Conservation (phyloP, 176 grass and related monocot species). For the Alloteropsis semialata region DNA sequence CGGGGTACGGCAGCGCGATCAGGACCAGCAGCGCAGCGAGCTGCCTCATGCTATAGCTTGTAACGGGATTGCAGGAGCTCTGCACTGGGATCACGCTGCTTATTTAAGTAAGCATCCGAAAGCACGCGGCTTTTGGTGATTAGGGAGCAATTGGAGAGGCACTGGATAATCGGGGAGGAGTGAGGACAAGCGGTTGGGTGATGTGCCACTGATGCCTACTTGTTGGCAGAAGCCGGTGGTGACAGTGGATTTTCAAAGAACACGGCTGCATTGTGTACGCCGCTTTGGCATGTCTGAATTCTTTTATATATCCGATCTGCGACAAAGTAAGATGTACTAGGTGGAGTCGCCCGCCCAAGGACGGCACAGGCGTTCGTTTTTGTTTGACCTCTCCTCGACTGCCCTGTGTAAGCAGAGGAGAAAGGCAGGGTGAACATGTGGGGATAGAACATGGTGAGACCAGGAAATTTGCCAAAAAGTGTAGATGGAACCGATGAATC, state of each 20-base stretch:
- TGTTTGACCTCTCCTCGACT: slow-evolving; percentile 2
- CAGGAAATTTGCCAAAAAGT: too few relatives aligned
- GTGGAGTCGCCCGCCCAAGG: slow-evolving; percentile 1
- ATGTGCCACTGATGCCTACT: slow-evolving; percentile 34
- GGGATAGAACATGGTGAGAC: background rate
- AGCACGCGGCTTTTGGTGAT: background rate
- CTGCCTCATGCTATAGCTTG: slow-evolving; percentile 24
- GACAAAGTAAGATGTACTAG: background rate
- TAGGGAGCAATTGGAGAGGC: background rate
- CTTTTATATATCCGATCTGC: background rate
- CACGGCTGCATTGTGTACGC: background rate
- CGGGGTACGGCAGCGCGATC: slow-evolving; percentile 34
- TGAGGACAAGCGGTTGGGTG: slow-evolving; percentile 12
- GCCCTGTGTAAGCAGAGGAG: background rate
- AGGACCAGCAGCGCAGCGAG: slow-evolving; percentile 39
- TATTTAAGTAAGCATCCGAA: slow-evolving; percentile 6
- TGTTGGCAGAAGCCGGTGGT: slow-evolving; percentile 29
- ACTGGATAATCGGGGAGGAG: background rate
- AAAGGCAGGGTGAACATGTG: background rate
- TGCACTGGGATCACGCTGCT: background rate
- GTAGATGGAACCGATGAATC: too few relatives aligned
- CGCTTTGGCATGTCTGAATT: background rate
- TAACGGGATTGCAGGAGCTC: background rate
- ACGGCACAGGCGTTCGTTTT: slow-evolving; percentile 28
- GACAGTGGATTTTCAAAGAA: slow-evolving; percentile 20